Evolutionary conservation across 2,329 filamentous ascomycete genomes (phyloP), one percentile per base, ranked within the genome.

Genomic region (Ophiostoma piceae): DNA sequence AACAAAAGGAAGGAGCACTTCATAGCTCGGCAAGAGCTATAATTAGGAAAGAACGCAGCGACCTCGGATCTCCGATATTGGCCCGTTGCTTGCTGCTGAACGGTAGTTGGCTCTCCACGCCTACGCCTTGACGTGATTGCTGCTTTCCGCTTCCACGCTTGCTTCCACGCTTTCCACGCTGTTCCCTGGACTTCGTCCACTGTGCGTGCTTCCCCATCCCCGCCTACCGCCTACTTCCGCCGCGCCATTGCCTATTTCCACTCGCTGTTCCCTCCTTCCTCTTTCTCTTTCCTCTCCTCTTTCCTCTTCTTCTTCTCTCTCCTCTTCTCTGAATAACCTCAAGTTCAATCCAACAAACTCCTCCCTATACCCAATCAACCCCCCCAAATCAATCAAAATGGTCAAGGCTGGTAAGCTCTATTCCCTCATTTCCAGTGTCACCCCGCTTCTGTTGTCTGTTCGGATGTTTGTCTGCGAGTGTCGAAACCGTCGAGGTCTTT

Each of bases 391-490:
- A 84, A 83, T 84, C 90, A 97, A 89, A 89, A 97, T 97, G 94
- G 94, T 97, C 86, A 97, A 97, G 88, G 94, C 94, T 84, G 92
- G 92, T 96, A 88, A 79, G 91, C 57, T 69, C 5, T n/a, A 26
- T 67, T 43, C 67, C 32, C 66, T 51, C 29, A 12, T n/a, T 64
- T 64, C 9, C 22, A 35, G 11, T 39, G 26, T 66, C 14, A 22
- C n/a, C 16, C 65, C 12, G 26, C 47, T 32, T 39, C 62, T 41
- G 62, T 39, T 39, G 32, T 39, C 62, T 65, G 35, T 37, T 37
- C 35, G 62, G 35, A 39, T 39, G 62, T 16, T 64, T n/a, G 51
- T 57, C 51, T 57, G 51, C 51, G 51, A 57, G n/a, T 57, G 51
- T 57, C 51, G 51, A 57, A 9, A n/a, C 39, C 62, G 35, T 26